Evolutionary conservation across 441 rosid species (phyloP).

Genomic region (Erodium moschatum): DNA sequence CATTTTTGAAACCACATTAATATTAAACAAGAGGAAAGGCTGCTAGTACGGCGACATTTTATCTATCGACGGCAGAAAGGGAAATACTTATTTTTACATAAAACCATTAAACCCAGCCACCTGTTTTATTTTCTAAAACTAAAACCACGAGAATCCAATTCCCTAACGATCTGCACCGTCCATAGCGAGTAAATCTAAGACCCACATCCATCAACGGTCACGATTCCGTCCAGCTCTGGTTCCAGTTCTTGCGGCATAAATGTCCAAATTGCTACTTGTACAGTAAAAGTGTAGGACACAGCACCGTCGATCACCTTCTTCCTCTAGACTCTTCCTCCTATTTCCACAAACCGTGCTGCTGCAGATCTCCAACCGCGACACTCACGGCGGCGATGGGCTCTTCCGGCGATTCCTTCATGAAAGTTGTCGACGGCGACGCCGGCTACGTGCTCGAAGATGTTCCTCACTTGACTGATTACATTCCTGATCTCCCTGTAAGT

Average conservation of each 20-base stretch:
- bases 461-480: slow-evolving; percentile 79
- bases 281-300: background rate
- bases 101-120: too few relatives aligned
- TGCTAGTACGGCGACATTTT: too few relatives aligned
- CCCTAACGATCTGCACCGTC: background rate
- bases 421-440: slow-evolving; percentile 20
- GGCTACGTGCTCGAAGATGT: slow-evolving; percentile 89
- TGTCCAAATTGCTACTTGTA: background rate
- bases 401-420: background rate
- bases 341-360: too few relatives aligned
- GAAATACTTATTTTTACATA: too few relatives aligned
- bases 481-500: slow-evolving; percentile 67
- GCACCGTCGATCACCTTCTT: background rate
- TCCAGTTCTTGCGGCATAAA: background rate
- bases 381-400: background rate
- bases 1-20: too few relatives aligned
- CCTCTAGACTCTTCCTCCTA: background rate
- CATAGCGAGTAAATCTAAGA: background rate
- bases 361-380: background rate
- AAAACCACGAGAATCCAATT: background rate
- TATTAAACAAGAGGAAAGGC: too few relatives aligned
- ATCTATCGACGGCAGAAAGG: too few relatives aligned
- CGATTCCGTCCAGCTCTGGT: background rate
- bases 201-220: background rate
- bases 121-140: too few relatives aligned